phyloP scores from a whole-genome alignment of 495 filamentous ascomycete genomes.

The Umbilicaria muhlenbergii region DNA sequence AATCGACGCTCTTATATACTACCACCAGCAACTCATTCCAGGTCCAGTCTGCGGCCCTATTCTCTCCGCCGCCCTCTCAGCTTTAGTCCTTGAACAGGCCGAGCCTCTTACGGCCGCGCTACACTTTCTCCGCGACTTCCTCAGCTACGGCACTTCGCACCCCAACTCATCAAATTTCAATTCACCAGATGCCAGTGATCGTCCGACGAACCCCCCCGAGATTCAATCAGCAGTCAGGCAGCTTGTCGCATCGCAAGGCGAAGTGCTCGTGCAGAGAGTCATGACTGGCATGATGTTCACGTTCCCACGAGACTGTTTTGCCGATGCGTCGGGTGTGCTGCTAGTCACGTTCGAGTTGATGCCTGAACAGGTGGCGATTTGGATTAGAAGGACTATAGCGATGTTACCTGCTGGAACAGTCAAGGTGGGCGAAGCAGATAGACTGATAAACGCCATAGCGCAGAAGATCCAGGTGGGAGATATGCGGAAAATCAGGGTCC shows the following conservation, averaged over 20 bases:
- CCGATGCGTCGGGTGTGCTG: slow-evolving; percentile 83
- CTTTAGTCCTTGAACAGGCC: slow-evolving; percentile 73
- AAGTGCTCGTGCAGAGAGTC: slow-evolving; percentile 65
- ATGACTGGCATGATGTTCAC: slow-evolving; percentile 98
- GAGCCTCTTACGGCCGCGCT: slow-evolving; percentile 82
- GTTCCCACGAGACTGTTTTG: slow-evolving; percentile 87
- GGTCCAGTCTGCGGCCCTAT: slow-evolving; percentile 66
- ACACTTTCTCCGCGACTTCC: slow-evolving; percentile 84
- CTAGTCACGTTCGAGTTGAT: slow-evolving; percentile 78
- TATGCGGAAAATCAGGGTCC: slow-evolving; percentile 61
- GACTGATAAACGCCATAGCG: slow-evolving; percentile 47
- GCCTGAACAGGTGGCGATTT: slow-evolving; percentile 56
- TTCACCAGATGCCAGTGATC: slow-evolving; percentile 17
- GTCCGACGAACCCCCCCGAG: slow-evolving; percentile 37
- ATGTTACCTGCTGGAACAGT: slow-evolving; percentile 74
- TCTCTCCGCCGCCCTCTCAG: slow-evolving; percentile 71
- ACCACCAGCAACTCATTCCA: slow-evolving; percentile 63
- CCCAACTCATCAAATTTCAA: slow-evolving; percentile 57
- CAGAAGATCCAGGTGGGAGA: slow-evolving; percentile 56
- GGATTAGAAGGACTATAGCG: slow-evolving; percentile 68
- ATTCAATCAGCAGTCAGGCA: slow-evolving; percentile 56
- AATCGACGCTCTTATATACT: slow-evolving; percentile 81
- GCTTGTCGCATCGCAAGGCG: slow-evolving; percentile 56
- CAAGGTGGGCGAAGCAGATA: slow-evolving; percentile 44
- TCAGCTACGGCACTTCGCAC: slow-evolving; percentile 70